Base-by-base conservation (phyloP, 1,284 basidiomycete species). In the Sporisorium reilianum region DNA sequence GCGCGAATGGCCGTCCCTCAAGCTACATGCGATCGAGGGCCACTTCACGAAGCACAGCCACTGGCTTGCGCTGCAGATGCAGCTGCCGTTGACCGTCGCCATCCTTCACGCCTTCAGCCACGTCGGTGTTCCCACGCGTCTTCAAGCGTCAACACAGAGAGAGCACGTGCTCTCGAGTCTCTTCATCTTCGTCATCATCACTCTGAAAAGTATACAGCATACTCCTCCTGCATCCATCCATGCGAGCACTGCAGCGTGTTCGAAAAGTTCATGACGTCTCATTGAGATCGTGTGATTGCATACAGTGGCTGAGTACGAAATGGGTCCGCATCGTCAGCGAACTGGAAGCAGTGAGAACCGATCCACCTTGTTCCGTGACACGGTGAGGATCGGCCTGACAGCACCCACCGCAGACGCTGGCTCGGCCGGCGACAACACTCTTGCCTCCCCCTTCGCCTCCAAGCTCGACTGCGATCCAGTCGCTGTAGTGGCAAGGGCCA, bases 261-360 rank as follows among this genome's bases (percentile, higher is more conserved):
- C 12, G 23, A 25, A 3, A 5, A n/a, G 10, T 45, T n/a, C n/a
- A 18, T 26, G 14, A 28, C 3, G 46, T 30, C 46, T 11, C n/a
- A 2, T 12, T 30, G 18, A 46, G 9, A 40, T 6, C 23, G 7
- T 23, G 12, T 22, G 25, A 36, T 36, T 36, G 41, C 42, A 45
- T 45, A 22, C 10, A 23, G 25, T 22, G 16, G 6, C n/a, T 26
- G 28, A 44, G 14, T n/a, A 9, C 12, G 32, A 2, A 5, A 26
- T 25, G 32, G 41, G 9, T 23, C n/a, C 12, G 12, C 26, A 41
- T n/a, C 14, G 11, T 49, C 41, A 68, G 36, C 67, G 62, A 18
- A 70, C 62, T 8, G 67, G 67, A 36, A 70, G 67, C 30, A 57
- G 34, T 20, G 57, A 49, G 32, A 70, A 64, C 7, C 67, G 54